A percentile compares a stretch with the other conserved stretches of the same genome.
Evolutionary conservation across 176 grass and related monocot genomes (phyloP).

Genomic region (Saccharum officinarum): DNA sequence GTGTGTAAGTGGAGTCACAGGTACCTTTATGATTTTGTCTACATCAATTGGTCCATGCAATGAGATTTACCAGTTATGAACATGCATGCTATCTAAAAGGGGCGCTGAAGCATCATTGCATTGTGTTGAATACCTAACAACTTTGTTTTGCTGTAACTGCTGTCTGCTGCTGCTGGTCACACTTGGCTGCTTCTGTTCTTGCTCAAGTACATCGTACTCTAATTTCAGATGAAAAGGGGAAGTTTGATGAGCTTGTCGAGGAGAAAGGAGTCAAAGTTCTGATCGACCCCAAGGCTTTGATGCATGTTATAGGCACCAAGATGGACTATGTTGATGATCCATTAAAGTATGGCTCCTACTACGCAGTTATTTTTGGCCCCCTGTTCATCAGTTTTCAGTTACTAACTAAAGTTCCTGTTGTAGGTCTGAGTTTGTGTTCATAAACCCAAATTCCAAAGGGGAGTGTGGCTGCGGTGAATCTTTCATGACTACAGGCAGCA

Average conservation of each 20-base stretch:
- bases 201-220: not conserved
- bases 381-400: not conserved
- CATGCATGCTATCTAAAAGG: not conserved
- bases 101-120: not conserved
- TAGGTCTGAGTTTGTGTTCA: slow-evolving; percentile 91
- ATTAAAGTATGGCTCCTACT: slow-evolving; percentile 52
- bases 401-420: not conserved
- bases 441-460: slow-evolving; percentile 81
- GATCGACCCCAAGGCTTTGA: slow-evolving; percentile 86
- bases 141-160: not conserved
- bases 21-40: not conserved
- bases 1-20: not conserved
- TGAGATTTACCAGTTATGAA: not conserved
- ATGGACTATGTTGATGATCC: slow-evolving; percentile 85
- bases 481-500: slow-evolving; percentile 75
- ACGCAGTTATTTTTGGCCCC: not conserved
- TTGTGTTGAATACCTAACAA: not conserved
- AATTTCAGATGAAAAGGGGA: slow-evolving; percentile 82
- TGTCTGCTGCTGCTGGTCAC: not conserved
- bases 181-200: not conserved
- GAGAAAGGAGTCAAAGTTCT: slow-evolving; percentile 93
- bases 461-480: slow-evolving; percentile 91
- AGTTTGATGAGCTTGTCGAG: slow-evolving; percentile 82
- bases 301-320: slow-evolving; percentile 95
- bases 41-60: not conserved